Conservation (phyloP, 208 protist genomes). For the Trypanosoma scelopori region DNA sequence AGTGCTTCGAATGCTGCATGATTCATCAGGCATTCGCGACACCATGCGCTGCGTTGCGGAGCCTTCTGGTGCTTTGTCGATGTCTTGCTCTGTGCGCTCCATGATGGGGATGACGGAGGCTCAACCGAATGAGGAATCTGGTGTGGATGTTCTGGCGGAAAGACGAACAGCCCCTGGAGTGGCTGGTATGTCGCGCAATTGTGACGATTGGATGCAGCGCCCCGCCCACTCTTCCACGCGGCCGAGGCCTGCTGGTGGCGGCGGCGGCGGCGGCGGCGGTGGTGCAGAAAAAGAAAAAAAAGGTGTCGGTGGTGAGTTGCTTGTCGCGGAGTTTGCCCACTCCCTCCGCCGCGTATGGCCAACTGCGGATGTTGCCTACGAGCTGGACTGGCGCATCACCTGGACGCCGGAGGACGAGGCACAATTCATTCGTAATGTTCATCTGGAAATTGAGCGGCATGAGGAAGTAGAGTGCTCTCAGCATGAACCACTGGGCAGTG, state of each 20-base stretch:
- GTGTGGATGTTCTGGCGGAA: too few relatives aligned
- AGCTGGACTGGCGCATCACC: slow-evolving; percentile 10
- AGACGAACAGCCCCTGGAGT: too few relatives aligned
- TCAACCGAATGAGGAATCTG: too few relatives aligned
- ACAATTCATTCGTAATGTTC: slow-evolving; percentile 1
- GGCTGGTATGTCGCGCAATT: too few relatives aligned
- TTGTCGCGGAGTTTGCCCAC: neutral
- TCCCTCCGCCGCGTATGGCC: slow-evolving; percentile 8
- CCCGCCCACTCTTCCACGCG: neutral
- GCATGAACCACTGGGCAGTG: slow-evolving; percentile 1
- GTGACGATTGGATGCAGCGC: too few relatives aligned
- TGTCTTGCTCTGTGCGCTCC: too few relatives aligned
- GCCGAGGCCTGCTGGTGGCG: neutral
- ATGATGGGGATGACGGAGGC: too few relatives aligned
- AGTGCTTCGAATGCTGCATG: neutral
- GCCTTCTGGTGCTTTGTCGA: neutral
- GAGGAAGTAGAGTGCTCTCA: slow-evolving; percentile 2
- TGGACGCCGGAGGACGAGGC: slow-evolving; percentile 16
- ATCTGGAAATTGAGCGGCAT: neutral
- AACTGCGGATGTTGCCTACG: slow-evolving; percentile 1
- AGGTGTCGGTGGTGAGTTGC: neutral
- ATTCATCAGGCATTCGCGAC: neutral
- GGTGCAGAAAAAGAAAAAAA: neutral
- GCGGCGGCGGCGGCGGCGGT: too few relatives aligned
- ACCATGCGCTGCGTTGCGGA: neutral